A percentile compares a stretch with the other conserved stretches of the same genome.
Conservation (phyloP, 139 green algal species). For the Coccomyxa sp. region DNA sequence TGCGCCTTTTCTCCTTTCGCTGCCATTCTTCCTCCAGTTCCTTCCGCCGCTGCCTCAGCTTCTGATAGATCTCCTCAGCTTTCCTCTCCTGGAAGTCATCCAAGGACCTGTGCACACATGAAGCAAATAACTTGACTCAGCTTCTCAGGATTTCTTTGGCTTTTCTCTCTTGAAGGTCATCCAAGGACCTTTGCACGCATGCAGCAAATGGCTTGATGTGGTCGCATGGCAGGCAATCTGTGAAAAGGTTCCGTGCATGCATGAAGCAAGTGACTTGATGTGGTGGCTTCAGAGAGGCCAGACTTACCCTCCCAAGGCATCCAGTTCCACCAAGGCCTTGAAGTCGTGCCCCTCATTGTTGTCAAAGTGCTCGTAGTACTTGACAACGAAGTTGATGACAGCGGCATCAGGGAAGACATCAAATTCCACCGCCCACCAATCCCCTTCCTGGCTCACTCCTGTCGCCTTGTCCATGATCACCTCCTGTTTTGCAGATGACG, state of each 20-base stretch:
- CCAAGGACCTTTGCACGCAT: constrained; percentile 1
- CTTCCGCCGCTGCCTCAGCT: background rate
- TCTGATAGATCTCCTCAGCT: background rate
- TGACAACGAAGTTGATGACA: constrained; percentile 72
- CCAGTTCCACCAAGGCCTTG: constrained; percentile 16
- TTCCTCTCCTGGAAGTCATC: constrained; percentile 23
- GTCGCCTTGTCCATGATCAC: constrained; percentile 1
- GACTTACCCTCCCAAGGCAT: background rate
- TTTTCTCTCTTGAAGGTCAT: constrained; percentile 19
- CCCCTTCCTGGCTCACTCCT: constrained; percentile 17
- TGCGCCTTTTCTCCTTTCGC: background rate
- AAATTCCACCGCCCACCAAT: constrained; percentile 59
- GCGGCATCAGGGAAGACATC: constrained; percentile 46
- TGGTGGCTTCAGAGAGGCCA: background rate
- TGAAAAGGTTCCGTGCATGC: background rate
- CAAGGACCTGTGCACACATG: background rate
- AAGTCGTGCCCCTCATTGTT: constrained; percentile 70
- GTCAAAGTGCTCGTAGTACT: constrained; percentile 68
- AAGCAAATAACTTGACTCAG: background rate
- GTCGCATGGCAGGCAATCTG: background rate
- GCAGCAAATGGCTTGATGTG: background rate
- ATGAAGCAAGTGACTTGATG: background rate
- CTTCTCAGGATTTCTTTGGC: background rate
- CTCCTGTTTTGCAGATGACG: background rate
- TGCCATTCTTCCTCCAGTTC: constrained; percentile 5